Base-by-base conservation (phyloP, 2,329 filamentous ascomycete species). In the Pseudogymnoascus sp. region DNA sequence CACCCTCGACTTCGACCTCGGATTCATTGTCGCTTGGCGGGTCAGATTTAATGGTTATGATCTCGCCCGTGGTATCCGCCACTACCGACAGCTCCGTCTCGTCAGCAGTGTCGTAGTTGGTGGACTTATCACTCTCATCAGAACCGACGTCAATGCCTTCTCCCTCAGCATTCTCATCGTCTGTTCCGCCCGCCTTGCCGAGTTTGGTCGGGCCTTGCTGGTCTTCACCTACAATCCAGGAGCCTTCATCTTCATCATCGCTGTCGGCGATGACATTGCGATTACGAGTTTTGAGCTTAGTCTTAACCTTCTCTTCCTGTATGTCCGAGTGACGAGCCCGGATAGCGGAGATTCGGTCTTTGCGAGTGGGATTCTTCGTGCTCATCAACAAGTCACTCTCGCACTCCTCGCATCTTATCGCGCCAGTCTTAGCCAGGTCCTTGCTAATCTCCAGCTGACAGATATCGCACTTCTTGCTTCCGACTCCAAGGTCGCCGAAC, bases 81-180 rank as follows among this genome's bases (percentile, higher is more conserved):
- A n/a, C 33, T 6, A 60, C 14, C 4, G 59, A 60, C 10, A 37
- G 12, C 2, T 60, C 59, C 12, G 33, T 28, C 37, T 60, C 59
- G 25, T 60, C 59, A 10, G 18, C 12, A 23, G 31, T 40, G 11
- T 60, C 33, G 33, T 60, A 40, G 6, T 76, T 74, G 62, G 75
- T 73, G 37, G 77, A 74, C 8, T 73, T 76, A 28, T 76, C 75
- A 62, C 77, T 73, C 61, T 75, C 68, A 31, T 89, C 85, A 0
- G 87, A 85, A 38, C 83, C 83, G 60, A 96, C 80, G 73, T 85
- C 91, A 63, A 95, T 90, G 21, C 91, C 92, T 3, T 88, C 91
- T 1, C 91, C 91, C 72, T 96, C 92, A 2, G 89, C 90, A 71
- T 96, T 85, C 73, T 96, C 91, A 66, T 96, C 91, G 61, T 91